Evolutionary conservation across 805 yeast species (phyloP), one percentile per base, ranked within the genome.

Genomic region (Starmerella bombicola): DNA sequence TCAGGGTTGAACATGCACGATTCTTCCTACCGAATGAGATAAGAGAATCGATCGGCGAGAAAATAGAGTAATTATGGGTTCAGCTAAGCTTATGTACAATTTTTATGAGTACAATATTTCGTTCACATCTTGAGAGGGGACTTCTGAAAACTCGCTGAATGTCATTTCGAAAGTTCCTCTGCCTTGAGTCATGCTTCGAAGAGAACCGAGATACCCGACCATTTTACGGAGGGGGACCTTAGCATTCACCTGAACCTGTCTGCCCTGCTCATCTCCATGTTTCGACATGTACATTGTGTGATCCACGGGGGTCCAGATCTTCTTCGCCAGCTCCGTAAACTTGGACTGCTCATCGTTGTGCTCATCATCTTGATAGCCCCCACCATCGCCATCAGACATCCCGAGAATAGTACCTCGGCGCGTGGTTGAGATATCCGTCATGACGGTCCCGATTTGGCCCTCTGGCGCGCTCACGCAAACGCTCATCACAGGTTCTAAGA

Each of bases 401-500:
- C 81, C 72, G 3, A 67, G 55, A 32, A 91, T 82, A 1, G 64
- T 67, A 1, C 94, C 96, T 33, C 78, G 76, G 46, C 97, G 70
- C 12, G 78, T 70, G 23, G 82, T 75, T 32, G 83, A 76, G 38
- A 91, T 62, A 56, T 91, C 98, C 51, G 83, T 93, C 30, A 83
- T 70, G 1, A 91, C 91, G 26, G 68, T 68, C 17, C 97, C 97
- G 49, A 88, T 60, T 43, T 79, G 81, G 24, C 39, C 33, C 23
- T 84, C 79, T 40, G 69, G 69, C 2, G 78, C 78, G 38, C 68
- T 71, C 1, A 91, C 75, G 6, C 66, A 66, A 4, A 85, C 77
- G 26, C 70, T 67, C 96, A 91, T 88, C 22, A 80, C 67, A 0
- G 98, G 98, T 60, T 91, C 97, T 58, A 88, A 64, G 1, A 86